Evolutionary conservation across 306 rosid genomes (phyloP).

Genomic region (Citrullus mucosospermus): DNA sequence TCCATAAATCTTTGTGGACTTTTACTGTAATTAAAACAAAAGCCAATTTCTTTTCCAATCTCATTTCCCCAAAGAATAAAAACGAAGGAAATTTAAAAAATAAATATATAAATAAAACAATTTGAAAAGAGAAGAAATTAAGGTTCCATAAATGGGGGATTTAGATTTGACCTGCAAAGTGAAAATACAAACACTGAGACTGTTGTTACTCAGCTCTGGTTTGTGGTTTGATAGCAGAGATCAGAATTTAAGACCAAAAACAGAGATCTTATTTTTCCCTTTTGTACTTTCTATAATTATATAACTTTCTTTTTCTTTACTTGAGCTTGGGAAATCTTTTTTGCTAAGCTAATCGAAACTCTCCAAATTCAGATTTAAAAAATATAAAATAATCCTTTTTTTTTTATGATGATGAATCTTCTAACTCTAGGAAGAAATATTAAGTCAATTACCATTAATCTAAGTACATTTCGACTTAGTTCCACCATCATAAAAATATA

Average conservation of each 20-base stretch:
- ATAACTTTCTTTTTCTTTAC: no score
- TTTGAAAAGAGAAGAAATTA: background rate
- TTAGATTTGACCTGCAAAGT: background rate
- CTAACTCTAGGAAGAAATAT: no score
- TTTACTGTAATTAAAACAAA: conserved; percentile 15
- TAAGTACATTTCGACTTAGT: no score
- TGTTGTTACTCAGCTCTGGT: background rate
- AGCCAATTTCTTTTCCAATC: conserved; percentile 22
- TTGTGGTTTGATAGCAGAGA: background rate
- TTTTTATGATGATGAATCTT: no score
- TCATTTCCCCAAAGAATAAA: conserved; percentile 12
- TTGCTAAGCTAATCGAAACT: conserved; percentile 42
- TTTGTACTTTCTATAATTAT: background rate
- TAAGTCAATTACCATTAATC: no score
- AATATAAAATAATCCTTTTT: no score
- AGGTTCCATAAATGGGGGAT: background rate
- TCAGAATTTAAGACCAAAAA: background rate
- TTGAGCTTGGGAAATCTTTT: background rate
- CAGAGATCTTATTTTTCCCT: background rate
- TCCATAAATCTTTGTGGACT: conserved; percentile 39
- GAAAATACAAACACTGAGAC: background rate
- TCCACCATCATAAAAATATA: no score
- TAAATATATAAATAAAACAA: background rate
- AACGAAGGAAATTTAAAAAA: background rate
- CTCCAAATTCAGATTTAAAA: conserved; percentile 55